Conservation (phyloP, 2,329 filamentous ascomycete species). For the Lizonia empirigonia region DNA sequence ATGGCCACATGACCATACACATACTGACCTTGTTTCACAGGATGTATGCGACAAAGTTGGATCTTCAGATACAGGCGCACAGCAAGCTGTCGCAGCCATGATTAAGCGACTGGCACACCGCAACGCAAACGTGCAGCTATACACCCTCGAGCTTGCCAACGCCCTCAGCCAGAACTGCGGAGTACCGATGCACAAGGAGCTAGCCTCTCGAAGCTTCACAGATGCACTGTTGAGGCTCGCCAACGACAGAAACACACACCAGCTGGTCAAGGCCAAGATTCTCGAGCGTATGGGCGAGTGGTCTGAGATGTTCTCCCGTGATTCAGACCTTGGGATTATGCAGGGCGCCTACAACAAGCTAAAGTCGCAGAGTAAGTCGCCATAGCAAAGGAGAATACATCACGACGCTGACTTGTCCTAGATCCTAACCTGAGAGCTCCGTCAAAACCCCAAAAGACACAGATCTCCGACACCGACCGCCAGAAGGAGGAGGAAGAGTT, state of each 20-base stretch:
- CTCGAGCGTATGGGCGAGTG: constrained; percentile 95
- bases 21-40: constrained; percentile 37
- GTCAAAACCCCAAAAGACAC: constrained; percentile 89
- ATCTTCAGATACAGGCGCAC: constrained; percentile 63
- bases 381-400: background rate
- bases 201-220: constrained; percentile 90
- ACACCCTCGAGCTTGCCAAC: constrained; percentile 89
- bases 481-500: constrained; percentile 97
- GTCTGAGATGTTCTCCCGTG: constrained; percentile 89
- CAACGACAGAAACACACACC: constrained; percentile 92
- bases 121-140: constrained; percentile 95
- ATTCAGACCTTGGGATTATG: constrained; percentile 96
- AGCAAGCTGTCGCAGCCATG: constrained; percentile 85
- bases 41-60: constrained; percentile 66
- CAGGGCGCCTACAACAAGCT: constrained; percentile 89
- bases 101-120: constrained; percentile 91
- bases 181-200: constrained; percentile 81
- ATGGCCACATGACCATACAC: background rate
- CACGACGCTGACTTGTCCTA: constrained; percentile 48
- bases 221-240: constrained; percentile 90
- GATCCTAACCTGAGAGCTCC: constrained; percentile 91
- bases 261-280: constrained; percentile 96
- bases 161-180: constrained; percentile 92
- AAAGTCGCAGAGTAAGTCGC: constrained; percentile 66
- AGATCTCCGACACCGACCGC: constrained; percentile 86